Percentiles rank a stretch among this genome's conserved stretches.
Evolutionary conservation across 2,329 filamentous ascomycete genomes (phyloP).

Genomic region (Coniochaeta sp.): DNA sequence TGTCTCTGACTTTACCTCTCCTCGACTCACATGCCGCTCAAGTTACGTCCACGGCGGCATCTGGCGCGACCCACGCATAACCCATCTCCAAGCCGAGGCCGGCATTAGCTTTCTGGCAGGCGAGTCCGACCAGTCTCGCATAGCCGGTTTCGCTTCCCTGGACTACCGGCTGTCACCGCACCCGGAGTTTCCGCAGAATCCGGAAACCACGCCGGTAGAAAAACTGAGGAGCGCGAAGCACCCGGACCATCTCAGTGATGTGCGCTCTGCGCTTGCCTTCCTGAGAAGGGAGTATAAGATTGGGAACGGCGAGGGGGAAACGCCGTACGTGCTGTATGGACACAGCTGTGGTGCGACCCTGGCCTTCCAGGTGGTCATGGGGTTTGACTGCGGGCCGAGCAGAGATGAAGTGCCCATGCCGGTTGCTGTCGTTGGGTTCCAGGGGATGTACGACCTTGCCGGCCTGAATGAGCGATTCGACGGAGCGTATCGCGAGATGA

Average conservation of each 20-base stretch:
- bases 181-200: slow-evolving; percentile 37
- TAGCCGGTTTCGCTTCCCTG: slow-evolving; percentile 57
- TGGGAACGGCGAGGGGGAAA: slow-evolving; percentile 8
- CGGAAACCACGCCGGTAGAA: slow-evolving; percentile 22
- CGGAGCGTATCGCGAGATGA: slow-evolving; percentile 47
- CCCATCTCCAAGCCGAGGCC: slow-evolving; percentile 35
- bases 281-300: slow-evolving; percentile 38
- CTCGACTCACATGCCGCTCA: background rate
- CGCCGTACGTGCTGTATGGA: slow-evolving; percentile 47
- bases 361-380: slow-evolving; percentile 51
- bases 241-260: slow-evolving; percentile 54
- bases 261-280: slow-evolving; percentile 40
- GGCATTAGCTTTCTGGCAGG: slow-evolving; percentile 32
- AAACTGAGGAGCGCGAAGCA: slow-evolving; percentile 35
- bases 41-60: slow-evolving; percentile 54
- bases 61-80: slow-evolving; percentile 51
- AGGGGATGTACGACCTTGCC: slow-evolving; percentile 20
- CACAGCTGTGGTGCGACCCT: slow-evolving; percentile 60
- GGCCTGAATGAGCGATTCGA: slow-evolving; percentile 22
- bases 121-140: slow-evolving; percentile 18
- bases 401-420: slow-evolving; percentile 4
- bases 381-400: slow-evolving; percentile 6
- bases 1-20: background rate
- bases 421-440: slow-evolving; percentile 12
- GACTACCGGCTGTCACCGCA: slow-evolving; percentile 56